Conservation (phyloP, 495 filamentous ascomycete species). For the Lophium mytilinum region DNA sequence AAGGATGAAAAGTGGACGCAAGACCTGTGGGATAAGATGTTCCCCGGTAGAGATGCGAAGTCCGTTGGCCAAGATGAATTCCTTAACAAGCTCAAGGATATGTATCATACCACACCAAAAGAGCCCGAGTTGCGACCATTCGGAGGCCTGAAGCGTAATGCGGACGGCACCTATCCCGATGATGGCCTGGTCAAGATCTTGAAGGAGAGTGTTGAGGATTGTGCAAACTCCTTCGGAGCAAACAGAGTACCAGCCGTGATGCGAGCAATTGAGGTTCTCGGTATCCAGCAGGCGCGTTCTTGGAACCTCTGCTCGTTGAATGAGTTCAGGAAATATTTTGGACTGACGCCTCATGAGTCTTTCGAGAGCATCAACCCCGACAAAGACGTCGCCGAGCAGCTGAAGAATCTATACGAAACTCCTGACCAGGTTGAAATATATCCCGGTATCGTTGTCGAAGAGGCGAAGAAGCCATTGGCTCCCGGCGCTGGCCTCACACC, state of each 20-base stretch:
- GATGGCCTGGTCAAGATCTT: constrained; percentile 56
- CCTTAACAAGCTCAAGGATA: constrained; percentile 29
- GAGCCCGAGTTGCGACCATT: constrained; percentile 46
- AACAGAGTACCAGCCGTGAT: constrained; percentile 67
- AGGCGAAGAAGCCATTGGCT: constrained; percentile 61
- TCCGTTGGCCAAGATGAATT: constrained; percentile 15
- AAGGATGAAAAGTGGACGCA: constrained; percentile 61
- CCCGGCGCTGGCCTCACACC: constrained; percentile 78
- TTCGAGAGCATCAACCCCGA: constrained; percentile 85
- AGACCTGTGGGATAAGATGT: constrained; percentile 41
- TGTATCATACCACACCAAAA: constrained; percentile 25
- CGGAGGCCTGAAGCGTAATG: constrained; percentile 45
- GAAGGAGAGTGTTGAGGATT: constrained; percentile 44
- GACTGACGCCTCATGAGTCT: constrained; percentile 60
- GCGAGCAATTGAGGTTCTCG: constrained; percentile 70
- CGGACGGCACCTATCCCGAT: constrained; percentile 53
- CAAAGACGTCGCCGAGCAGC: constrained; percentile 59
- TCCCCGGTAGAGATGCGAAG: constrained; percentile 31
- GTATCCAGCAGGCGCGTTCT: constrained; percentile 72
- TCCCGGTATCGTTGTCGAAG: constrained; percentile 73
- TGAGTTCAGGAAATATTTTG: constrained; percentile 79
- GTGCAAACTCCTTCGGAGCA: constrained; percentile 52
- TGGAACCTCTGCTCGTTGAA: constrained; percentile 83
- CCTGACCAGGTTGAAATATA: constrained; percentile 78
- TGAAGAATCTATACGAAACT: constrained; percentile 68